These are phyloP conservation scores for Bruguiera hainesii DNA, from an alignment of 441 rosid genomes.

Conservation along the genomic window DNA sequence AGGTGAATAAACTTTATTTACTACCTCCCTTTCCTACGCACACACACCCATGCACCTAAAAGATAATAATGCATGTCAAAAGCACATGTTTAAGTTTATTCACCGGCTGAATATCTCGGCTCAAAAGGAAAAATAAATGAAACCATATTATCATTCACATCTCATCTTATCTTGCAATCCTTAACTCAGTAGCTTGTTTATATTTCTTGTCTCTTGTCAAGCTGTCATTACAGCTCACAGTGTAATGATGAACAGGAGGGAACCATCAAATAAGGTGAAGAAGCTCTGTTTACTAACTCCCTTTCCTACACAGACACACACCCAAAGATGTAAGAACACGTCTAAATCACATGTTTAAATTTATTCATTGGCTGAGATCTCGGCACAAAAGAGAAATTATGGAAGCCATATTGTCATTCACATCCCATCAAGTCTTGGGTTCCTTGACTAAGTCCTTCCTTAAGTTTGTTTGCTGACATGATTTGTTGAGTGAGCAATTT, in stretches of 20 bases:
- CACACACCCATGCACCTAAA: no score
- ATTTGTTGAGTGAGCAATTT: not conserved
- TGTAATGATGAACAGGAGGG: constrained; percentile 19
- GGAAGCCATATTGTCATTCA: not conserved
- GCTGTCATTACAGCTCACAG: constrained; percentile 24
- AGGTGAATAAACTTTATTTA: constrained; percentile 28
- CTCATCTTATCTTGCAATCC: not conserved
- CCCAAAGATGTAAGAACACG: no score
- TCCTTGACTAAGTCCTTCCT: constrained; percentile 1
- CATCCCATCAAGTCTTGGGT: not conserved
- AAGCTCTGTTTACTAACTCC: not conserved
- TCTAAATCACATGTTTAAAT: no score
- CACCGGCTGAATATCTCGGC: not conserved
- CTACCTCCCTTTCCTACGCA: not conserved
- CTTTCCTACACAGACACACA: not conserved
- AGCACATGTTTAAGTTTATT: no score
- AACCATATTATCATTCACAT: not conserved
- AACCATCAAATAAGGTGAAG: constrained; percentile 32
- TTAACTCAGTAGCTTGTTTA: not conserved
- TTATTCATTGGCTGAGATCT: no score
- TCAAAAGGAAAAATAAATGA: not conserved
- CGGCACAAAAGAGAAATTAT: not conserved
- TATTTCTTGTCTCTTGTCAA: constrained; percentile 17
- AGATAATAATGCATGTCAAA: no score
- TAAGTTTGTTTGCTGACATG: not conserved